Percentiles rank a stretch among this genome's conserved stretches.
Conservation (phyloP, 2,329 filamentous ascomycete species). For the Colletotrichum sp. region DNA sequence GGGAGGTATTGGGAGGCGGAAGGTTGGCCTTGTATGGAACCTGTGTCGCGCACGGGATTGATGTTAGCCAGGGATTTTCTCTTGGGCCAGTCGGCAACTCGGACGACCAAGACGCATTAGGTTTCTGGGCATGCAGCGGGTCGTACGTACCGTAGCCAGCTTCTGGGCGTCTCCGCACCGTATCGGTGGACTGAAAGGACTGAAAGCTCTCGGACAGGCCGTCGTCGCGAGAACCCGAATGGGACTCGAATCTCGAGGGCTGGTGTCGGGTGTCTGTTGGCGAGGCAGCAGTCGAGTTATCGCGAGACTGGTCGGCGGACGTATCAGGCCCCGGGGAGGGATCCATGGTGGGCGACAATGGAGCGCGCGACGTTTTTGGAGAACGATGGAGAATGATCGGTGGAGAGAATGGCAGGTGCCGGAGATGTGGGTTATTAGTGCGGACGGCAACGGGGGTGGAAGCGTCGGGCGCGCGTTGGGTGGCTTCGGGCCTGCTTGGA, state of each 20-base stretch:
- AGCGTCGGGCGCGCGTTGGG: background rate
- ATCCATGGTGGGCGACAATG: constrained; percentile 45
- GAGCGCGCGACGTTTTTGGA: constrained; percentile 2
- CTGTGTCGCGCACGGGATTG: constrained; percentile 8
- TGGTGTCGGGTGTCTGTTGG: constrained; percentile 55
- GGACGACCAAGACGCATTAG: constrained; percentile 10
- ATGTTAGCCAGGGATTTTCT: constrained; percentile 14
- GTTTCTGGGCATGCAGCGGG: constrained; percentile 19
- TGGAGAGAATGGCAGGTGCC: constrained; percentile 7
- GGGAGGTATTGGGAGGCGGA: constrained; percentile 30
- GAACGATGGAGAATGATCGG: constrained; percentile 7
- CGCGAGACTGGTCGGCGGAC: constrained; percentile 40
- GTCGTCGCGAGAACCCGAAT: constrained; percentile 43
- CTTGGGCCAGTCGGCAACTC: constrained; percentile 13
- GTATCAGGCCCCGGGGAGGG: constrained; percentile 36
- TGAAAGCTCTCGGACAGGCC: constrained; percentile 59
- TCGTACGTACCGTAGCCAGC: constrained; percentile 57
- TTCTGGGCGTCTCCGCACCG: constrained; percentile 63
- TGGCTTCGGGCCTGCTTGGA: constrained; percentile 7
- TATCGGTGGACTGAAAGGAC: constrained; percentile 65
- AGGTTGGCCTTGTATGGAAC: constrained; percentile 19
- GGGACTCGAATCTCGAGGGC: constrained; percentile 38
- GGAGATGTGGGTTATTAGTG: constrained; percentile 19
- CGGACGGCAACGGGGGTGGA: background rate
- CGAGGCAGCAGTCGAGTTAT: constrained; percentile 45